Evolutionary conservation across 257 asterid species (phyloP), one percentile per base, ranked within the genome.

Genomic region (Ligustrum vulgare): DNA sequence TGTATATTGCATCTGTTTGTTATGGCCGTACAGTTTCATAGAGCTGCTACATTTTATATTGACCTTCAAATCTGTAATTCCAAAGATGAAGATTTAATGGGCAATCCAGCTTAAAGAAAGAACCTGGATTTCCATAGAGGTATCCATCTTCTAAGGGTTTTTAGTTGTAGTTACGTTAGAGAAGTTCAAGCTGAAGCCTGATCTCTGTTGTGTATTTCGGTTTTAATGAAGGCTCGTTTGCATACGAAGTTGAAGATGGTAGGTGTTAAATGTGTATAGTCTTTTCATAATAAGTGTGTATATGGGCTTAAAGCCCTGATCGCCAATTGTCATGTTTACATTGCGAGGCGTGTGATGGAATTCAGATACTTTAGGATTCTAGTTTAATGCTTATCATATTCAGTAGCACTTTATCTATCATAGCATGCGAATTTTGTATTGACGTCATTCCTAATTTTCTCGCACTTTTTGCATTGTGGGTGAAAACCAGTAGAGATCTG

Each of bases 11-110:
- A 0, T 86, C 91, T 0, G 81, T 89, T 77, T 89, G 92, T 76
- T 87, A 86, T 66, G 94, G 94, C 2, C 92, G 94, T 39, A 89
- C 94, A 70, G 96, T 91, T 56, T 91, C 95, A 16, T 88, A 86
- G 85, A 43, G 67, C 64, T 35, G 70, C 70, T 49, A 22, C 70
- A 74, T 78, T 68, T 54, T 22, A 70, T 33, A 4, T 60, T 25
- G n/a, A 60, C 67, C 67, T 60, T 60, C 7, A 0, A 28, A 28
- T 28, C 31, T 31, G 12, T 13, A 34, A 36, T 43, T 64, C 43
- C 60, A 23, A 70, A 69, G 31, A 41, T 67, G 60, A 16, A 71
- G 60, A 43, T 62, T 60, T 65, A 4, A 13, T 6, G 56, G 66
- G 70, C 31, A 25, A 63, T 67, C 60, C 68, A 37, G 60, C 32